Conservation (phyloP, 2,329 filamentous ascomycete species). For the Incumbomyces delicatus region DNA sequence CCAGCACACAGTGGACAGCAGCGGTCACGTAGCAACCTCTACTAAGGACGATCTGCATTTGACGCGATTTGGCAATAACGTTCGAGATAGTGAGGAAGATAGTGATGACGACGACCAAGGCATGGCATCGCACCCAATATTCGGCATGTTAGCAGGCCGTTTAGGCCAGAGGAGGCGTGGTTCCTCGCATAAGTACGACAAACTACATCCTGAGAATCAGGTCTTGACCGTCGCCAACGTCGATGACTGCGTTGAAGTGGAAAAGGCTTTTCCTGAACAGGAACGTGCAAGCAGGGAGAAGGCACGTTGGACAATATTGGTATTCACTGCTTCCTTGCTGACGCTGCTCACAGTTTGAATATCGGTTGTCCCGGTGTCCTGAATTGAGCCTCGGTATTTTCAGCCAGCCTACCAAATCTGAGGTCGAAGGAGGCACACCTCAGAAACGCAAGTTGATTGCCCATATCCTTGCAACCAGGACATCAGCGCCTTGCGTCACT, state of each 20-base stretch:
- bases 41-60: slow-evolving; percentile 12
- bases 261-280: slow-evolving; percentile 48
- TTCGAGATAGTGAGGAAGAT: slow-evolving; percentile 15
- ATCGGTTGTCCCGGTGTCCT: slow-evolving; percentile 64
- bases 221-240: slow-evolving; percentile 51
- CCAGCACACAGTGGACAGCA: slow-evolving; percentile 13
- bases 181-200: slow-evolving; percentile 33
- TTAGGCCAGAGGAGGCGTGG: slow-evolving; percentile 18
- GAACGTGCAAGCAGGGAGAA: slow-evolving; percentile 52
- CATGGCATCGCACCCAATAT: slow-evolving; percentile 19
- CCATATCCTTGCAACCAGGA: slow-evolving; percentile 68
- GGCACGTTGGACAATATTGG: slow-evolving; percentile 29
- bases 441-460: slow-evolving; percentile 57
- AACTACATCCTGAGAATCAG: slow-evolving; percentile 63
- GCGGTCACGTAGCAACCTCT: slow-evolving; percentile 6
- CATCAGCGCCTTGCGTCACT: slow-evolving; percentile 52
- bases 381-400: slow-evolving; percentile 75
- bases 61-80: slow-evolving; percentile 14
- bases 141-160: slow-evolving; percentile 20
- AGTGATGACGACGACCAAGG: slow-evolving; percentile 17
- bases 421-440: slow-evolving; percentile 38
- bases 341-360: slow-evolving; percentile 50
- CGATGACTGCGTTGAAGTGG: slow-evolving; percentile 47
- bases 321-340: neutral
- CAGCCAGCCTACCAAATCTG: slow-evolving; percentile 47